Conservation (phyloP, 345 rosid species). For the Chamaenerion angustifolium region DNA sequence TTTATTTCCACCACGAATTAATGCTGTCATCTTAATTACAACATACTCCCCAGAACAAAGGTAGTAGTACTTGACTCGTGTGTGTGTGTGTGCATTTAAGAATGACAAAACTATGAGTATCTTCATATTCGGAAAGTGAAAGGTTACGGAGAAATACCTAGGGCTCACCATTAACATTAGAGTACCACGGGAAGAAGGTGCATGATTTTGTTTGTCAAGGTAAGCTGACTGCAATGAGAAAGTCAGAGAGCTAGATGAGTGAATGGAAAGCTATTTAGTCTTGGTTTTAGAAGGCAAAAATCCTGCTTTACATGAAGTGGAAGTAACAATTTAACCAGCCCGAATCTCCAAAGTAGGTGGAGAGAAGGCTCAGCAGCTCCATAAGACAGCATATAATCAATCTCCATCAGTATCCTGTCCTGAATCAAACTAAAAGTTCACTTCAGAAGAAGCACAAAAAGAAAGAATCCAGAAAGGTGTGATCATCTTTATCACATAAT, state of each 20-base stretch:
- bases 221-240: slow-evolving; percentile 59
- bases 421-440: slow-evolving; percentile 15
- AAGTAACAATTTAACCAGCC: slow-evolving; percentile 55
- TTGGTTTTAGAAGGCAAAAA: slow-evolving; percentile 1
- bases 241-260: slow-evolving; percentile 9
- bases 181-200: slow-evolving; percentile 23
- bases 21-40: too few species aligned
- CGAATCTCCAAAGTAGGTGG: slow-evolving; percentile 59
- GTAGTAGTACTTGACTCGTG: too few species aligned
- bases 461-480: slow-evolving; percentile 1
- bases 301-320: slow-evolving; percentile 55
- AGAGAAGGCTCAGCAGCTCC: slow-evolving; percentile 83
- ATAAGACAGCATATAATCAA: slow-evolving; percentile 83
- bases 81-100: too few species aligned
- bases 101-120: too few species aligned
- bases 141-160: background rate
- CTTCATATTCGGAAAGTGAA: too few species aligned
- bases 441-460: background rate
- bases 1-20: too few species aligned
- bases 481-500: background rate
- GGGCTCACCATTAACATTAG: slow-evolving; percentile 63
- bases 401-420: slow-evolving; percentile 74
- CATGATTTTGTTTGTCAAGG: slow-evolving; percentile 30
- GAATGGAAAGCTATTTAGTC: background rate
- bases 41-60: too few species aligned